A percentile compares a stretch with the other conserved stretches of the same genome.
Conservation (phyloP, 345 rosid species). For the Eucalyptus sp. region DNA sequence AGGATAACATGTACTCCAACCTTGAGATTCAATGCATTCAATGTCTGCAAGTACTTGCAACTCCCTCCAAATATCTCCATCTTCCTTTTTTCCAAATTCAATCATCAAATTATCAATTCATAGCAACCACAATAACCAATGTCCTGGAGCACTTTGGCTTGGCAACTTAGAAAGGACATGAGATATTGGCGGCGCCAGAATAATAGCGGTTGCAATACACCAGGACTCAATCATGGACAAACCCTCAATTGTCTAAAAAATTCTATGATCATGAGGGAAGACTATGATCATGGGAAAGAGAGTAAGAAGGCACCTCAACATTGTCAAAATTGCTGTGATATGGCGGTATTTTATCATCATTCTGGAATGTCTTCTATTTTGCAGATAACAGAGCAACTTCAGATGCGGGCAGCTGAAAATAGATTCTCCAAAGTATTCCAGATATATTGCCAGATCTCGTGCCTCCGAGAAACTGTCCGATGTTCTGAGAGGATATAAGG, state of each 20-base stretch:
- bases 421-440: not conserved
- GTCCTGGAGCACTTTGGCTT: not conserved
- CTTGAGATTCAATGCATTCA: not conserved
- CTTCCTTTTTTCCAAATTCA: not conserved
- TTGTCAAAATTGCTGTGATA: not conserved
- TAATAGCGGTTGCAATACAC: not conserved
- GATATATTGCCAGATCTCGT: not conserved
- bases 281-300: not conserved
- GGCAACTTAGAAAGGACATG: not conserved
- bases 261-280: not conserved
- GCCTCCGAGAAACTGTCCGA: not conserved
- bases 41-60: not conserved
- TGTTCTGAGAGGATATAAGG: not conserved
- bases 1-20: not conserved
- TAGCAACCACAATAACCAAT: not conserved
- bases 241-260: not conserved
- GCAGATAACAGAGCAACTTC: not conserved
- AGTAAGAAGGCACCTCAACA: not conserved
- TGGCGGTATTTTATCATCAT: not conserved
- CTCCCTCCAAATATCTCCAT: not conserved
- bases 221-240: not conserved
- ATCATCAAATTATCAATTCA: not conserved
- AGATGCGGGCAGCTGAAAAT: not conserved
- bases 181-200: not conserved
- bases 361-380: not conserved